Base-by-base conservation (phyloP, 2,329 filamentous ascomycete genomes). In the Neofusicoccum sp. region DNA sequence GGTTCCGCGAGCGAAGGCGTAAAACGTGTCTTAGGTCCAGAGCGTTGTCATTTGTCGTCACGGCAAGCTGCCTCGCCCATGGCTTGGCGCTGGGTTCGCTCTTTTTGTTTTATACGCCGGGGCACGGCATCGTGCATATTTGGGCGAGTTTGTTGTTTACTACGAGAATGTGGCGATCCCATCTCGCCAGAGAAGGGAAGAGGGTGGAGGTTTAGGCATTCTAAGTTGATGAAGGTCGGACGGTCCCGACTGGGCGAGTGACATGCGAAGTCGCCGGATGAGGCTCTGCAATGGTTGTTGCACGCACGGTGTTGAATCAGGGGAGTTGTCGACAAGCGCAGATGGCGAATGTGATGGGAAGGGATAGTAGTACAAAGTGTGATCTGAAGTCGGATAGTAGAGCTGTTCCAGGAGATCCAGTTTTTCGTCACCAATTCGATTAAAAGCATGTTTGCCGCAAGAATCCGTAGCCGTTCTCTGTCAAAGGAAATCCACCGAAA, bases 361-460 rank as follows among this genome's bases (percentile, higher is more conserved):
- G 66, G 71, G 68, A 73, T 75, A 75, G 71, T 73, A 75, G 73
- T 76, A 76, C 74, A 76, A 75, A 73, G 69, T 67, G 68, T 71
- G 73, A 48, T 58, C 43, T 59, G 57, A 59, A 60, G 58, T 60
- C 58, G 58, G 58, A 45, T 51, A 60, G 40, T 33, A 54, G 47
- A 60, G 47, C 48, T 60, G 58, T 40, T 60, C 58, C 58, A 60
- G 58, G 48, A 54, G 58, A 60, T 60, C 58, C 58, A 60, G 58
- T 60, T 49, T 60, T 60, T 60, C 58, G 58, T 60, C 58, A 60
- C 58, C 58, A 53, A 53, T 60, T 60, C 58, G 58, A 60, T 60
- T 60, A 60, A 60, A 60, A 60, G 57, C 57, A 60, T 48, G 43
- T 61, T 56, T 61, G 59, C 51, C 58, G 58, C 58, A 61, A 41